phyloP scores from a whole-genome alignment of 2,329 filamentous ascomycete species.

The Colletotrichum endophyticum region DNA sequence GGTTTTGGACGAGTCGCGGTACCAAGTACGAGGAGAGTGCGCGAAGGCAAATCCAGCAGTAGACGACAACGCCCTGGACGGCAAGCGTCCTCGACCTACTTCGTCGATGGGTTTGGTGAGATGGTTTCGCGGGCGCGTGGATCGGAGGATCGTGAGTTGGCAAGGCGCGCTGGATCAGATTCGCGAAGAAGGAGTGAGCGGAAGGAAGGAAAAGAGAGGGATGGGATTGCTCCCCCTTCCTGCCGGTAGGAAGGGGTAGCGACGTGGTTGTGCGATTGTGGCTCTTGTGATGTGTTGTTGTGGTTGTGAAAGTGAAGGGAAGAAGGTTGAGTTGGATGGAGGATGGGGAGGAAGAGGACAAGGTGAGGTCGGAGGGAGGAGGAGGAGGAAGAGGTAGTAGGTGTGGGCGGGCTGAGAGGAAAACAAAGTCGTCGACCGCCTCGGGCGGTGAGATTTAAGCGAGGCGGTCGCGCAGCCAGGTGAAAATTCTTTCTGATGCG shows the following conservation, averaged over 20 bases:
- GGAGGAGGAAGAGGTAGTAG: not conserved
- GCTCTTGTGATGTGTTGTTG: not conserved
- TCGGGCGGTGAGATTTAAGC: not conserved
- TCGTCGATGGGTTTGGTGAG: not conserved
- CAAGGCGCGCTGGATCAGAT: rapidly evolving
- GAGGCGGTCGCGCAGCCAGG: not conserved
- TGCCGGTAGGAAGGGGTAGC: not conserved
- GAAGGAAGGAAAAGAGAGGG: not conserved
- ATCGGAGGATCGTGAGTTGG: not conserved
- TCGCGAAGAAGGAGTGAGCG: not conserved
- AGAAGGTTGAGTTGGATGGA: not conserved
- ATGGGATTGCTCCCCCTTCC: not conserved
- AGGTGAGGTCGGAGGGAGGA: not conserved
- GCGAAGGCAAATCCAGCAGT: not conserved
- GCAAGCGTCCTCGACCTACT: not conserved
- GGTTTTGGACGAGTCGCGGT: not conserved
- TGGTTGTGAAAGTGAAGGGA: not conserved
- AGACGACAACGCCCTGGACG: not conserved
- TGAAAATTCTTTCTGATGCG: not conserved
- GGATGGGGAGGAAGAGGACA: not conserved
- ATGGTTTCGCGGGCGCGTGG: not conserved
- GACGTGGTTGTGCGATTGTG: not conserved
- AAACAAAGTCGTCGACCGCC: not conserved
- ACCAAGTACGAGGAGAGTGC: not conserved
- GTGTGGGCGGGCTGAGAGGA: not conserved